Percentiles rank a stretch among this genome's conserved stretches.
These are phyloP conservation scores for Fusarium nurragi DNA, from an alignment of 2,329 filamentous ascomycete species.

Conservation along the genomic window DNA sequence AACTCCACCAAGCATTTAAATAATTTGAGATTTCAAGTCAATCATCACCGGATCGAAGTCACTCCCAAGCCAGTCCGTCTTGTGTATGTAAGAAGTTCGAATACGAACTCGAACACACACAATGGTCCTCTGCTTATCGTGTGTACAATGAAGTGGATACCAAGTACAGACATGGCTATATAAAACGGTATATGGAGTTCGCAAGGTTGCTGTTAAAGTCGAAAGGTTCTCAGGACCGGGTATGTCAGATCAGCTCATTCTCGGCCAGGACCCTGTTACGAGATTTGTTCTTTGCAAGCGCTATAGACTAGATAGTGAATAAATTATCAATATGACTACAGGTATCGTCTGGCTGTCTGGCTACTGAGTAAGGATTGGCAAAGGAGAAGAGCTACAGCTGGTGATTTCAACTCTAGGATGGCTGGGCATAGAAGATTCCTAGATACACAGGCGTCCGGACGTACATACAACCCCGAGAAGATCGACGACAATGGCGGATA, in stretches of 20 bases:
- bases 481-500: too few relatives aligned
- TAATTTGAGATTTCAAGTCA: not conserved
- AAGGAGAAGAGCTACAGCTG: too few relatives aligned
- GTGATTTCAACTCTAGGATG: too few relatives aligned
- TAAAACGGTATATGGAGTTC: not conserved
- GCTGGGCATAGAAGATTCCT: too few relatives aligned
- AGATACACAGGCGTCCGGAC: too few relatives aligned
- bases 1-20: too few relatives aligned
- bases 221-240: conserved; percentile 2
- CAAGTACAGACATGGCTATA: not conserved
- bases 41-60: not conserved
- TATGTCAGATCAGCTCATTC: not conserved
- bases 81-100: not conserved
- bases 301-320: not conserved
- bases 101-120: conserved; percentile 15
- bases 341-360: too few relatives aligned
- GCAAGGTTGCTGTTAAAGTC: not conserved
- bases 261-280: not conserved
- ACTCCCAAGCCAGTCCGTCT: not conserved
- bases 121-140: not conserved
- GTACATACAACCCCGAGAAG: too few relatives aligned
- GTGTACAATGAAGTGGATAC: not conserved
- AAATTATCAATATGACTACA: not conserved
- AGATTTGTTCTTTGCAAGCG: not conserved
- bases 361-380: too few relatives aligned